These are phyloP conservation scores for Collybia sordida DNA, from an alignment of 768 basidiomycete species.

Conservation along the genomic window DNA sequence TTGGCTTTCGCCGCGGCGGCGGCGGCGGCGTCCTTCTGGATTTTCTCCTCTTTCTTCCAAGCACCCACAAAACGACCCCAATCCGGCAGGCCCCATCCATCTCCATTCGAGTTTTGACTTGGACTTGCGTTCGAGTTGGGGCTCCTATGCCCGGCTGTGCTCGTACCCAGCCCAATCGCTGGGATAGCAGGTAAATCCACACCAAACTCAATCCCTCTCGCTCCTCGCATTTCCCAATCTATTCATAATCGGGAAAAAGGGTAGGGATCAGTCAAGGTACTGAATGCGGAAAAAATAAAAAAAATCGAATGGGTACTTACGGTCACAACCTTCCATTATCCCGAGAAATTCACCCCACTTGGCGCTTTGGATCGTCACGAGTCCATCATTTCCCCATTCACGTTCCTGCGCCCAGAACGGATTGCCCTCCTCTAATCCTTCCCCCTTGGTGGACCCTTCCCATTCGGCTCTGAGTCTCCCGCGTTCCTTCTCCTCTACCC, in stretches of 20 bases:
- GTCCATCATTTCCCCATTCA: slow-evolving; percentile 86
- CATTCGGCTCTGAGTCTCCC: slow-evolving; percentile 37
- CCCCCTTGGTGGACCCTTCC: slow-evolving; percentile 21
- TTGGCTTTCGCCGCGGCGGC: slow-evolving; percentile 24
- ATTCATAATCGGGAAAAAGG: not conserved
- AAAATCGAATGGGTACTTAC: slow-evolving; percentile 29
- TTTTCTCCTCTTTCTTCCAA: slow-evolving; percentile 58
- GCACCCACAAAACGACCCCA: slow-evolving; percentile 63
- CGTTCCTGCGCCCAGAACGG: slow-evolving; percentile 51
- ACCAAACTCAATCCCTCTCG: slow-evolving; percentile 71
- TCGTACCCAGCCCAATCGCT: slow-evolving; percentile 37
- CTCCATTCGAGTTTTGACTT: slow-evolving; percentile 26
- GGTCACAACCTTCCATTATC: slow-evolving; percentile 85
- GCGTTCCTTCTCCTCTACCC: slow-evolving; percentile 65
- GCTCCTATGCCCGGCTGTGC: slow-evolving; percentile 9
- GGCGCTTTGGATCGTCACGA: slow-evolving; percentile 90
- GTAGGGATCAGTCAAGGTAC: not conserved
- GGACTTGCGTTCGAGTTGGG: no score
- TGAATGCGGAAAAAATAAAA: no score
- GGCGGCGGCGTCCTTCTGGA: slow-evolving; percentile 31
- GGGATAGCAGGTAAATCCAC: slow-evolving; percentile 57
- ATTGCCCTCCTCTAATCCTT: slow-evolving; percentile 11
- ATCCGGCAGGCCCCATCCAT: slow-evolving; percentile 53
- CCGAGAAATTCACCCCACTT: slow-evolving; percentile 97
- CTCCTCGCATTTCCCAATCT: slow-evolving; percentile 94